These are phyloP conservation scores for Pseudodiploospora longispora DNA, from an alignment of 2,329 filamentous ascomycete genomes.

Conservation along the genomic window DNA sequence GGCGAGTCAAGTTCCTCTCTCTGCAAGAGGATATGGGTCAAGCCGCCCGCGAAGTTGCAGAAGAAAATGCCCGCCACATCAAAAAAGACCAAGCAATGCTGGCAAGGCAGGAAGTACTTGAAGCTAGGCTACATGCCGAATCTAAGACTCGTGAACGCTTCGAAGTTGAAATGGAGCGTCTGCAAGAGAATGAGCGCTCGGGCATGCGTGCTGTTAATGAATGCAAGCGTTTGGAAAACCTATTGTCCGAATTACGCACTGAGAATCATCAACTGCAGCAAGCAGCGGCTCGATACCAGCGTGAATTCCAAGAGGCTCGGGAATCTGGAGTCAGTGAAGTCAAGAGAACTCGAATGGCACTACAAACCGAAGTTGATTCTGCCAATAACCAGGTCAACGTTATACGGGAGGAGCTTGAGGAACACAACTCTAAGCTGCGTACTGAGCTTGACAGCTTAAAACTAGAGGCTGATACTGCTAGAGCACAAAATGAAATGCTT, in stretches of 20 bases:
- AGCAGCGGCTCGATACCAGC: slow-evolving; percentile 60
- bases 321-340: slow-evolving; percentile 74
- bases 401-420: slow-evolving; percentile 73
- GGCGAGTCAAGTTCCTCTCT: slow-evolving; percentile 75
- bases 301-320: slow-evolving; percentile 76
- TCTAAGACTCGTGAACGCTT: slow-evolving; percentile 60
- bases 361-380: slow-evolving; percentile 75
- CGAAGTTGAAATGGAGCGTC: slow-evolving; percentile 56
- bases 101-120: slow-evolving; percentile 71
- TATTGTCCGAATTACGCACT: slow-evolving; percentile 49
- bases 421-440: slow-evolving; percentile 64
- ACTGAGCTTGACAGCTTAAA: slow-evolving; percentile 69
- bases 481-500: slow-evolving; percentile 74
- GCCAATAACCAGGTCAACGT: slow-evolving; percentile 82
- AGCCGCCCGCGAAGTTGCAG: slow-evolving; percentile 69
- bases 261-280: slow-evolving; percentile 69
- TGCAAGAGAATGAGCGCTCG: slow-evolving; percentile 56
- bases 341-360: slow-evolving; percentile 66
- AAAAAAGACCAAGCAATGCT: slow-evolving; percentile 73
- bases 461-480: slow-evolving; percentile 72
- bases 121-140: slow-evolving; percentile 68
- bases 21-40: slow-evolving; percentile 81
- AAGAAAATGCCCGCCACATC: slow-evolving; percentile 72
- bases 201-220: slow-evolving; percentile 57
- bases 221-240: slow-evolving; percentile 49